These are phyloP conservation scores for Catunica adiposa DNA, from an alignment of 2,329 filamentous ascomycete species.

Conservation along the genomic window DNA sequence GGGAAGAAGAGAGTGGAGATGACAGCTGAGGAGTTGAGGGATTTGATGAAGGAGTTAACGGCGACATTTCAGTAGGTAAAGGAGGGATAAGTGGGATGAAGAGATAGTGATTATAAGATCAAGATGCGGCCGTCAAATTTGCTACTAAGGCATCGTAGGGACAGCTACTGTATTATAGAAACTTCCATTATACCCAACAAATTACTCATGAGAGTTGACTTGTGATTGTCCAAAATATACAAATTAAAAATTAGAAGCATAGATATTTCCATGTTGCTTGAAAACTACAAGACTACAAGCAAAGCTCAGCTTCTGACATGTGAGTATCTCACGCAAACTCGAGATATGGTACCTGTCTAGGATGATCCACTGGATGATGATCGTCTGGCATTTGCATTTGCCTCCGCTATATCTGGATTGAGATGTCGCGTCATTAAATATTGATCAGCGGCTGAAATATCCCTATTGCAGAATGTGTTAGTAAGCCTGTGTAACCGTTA, in stretches of 20 bases:
- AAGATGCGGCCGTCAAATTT: background rate
- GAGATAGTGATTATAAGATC: conserved; percentile 8
- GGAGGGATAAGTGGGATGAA: background rate
- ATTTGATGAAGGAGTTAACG: conserved; percentile 29
- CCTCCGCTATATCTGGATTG: background rate
- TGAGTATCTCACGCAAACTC: background rate
- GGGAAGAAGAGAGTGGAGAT: conserved; percentile 23
- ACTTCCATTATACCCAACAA: too few species aligned
- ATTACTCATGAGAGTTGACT: background rate
- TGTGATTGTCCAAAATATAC: conserved; percentile 8
- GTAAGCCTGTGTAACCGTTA: background rate
- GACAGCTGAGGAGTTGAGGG: conserved; percentile 28
- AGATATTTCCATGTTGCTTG: too few species aligned
- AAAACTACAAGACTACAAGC: background rate
- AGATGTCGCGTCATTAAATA: conserved; percentile 5
- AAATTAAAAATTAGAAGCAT: too few species aligned
- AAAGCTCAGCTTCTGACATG: background rate
- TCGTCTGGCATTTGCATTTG: background rate
- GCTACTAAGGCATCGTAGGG: background rate
- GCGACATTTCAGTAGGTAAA: conserved; percentile 34
- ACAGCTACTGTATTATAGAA: conserved; percentile 1
- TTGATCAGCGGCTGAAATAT: conserved; percentile 9
- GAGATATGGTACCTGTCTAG: background rate
- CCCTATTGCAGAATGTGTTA: background rate
- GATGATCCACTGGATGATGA: background rate